phyloP scores from a whole-genome alignment of 352 stramenopile species.

The Phytopythium oedochilum region DNA sequence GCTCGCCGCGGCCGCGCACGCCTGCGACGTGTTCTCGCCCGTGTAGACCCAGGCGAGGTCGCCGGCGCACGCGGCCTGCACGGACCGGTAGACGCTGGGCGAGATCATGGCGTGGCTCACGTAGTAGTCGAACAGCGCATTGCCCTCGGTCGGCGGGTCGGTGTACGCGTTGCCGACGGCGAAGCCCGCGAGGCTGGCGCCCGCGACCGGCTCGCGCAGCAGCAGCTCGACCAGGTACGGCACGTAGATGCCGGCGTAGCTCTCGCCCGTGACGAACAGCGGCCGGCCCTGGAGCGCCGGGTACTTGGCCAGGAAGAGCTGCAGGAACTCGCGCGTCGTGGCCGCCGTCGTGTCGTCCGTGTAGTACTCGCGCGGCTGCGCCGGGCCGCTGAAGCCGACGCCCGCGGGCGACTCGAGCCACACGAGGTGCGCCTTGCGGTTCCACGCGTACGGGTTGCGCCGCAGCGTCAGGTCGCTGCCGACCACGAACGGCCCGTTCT shows the following conservation, averaged over 20 bases:
- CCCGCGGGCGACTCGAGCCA: slow-evolving; percentile 90
- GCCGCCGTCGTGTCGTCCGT: slow-evolving; percentile 58
- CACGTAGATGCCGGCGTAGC: slow-evolving; percentile 87
- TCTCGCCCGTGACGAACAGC: slow-evolving; percentile 87
- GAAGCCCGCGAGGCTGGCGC: slow-evolving; percentile 53
- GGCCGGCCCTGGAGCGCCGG: slow-evolving; percentile 47
- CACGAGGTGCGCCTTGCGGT: slow-evolving; percentile 82
- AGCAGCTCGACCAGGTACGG: slow-evolving; percentile 73
- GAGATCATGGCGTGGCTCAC: slow-evolving; percentile 78
- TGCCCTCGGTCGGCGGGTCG: slow-evolving; percentile 61
- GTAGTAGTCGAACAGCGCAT: slow-evolving; percentile 75
- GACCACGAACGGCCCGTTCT: slow-evolving; percentile 70
- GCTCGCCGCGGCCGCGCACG: slow-evolving; percentile 40
- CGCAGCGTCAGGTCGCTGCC: slow-evolving; percentile 42
- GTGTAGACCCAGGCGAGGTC: slow-evolving; percentile 64
- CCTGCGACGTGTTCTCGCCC: slow-evolving; percentile 34
- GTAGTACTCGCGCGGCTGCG: slow-evolving; percentile 47
- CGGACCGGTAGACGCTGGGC: slow-evolving; percentile 42
- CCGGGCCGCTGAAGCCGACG: slow-evolving; percentile 72
- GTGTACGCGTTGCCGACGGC: slow-evolving; percentile 76
- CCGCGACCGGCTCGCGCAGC: slow-evolving; percentile 38
- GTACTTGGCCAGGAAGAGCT: slow-evolving; percentile 75
- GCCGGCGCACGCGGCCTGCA: slow-evolving; percentile 43
- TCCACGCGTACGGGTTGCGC: slow-evolving; percentile 85
- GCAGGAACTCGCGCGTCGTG: slow-evolving; percentile 53